Conservation (phyloP, 1,284 basidiomycete genomes). For the Inonotus obliquus region DNA sequence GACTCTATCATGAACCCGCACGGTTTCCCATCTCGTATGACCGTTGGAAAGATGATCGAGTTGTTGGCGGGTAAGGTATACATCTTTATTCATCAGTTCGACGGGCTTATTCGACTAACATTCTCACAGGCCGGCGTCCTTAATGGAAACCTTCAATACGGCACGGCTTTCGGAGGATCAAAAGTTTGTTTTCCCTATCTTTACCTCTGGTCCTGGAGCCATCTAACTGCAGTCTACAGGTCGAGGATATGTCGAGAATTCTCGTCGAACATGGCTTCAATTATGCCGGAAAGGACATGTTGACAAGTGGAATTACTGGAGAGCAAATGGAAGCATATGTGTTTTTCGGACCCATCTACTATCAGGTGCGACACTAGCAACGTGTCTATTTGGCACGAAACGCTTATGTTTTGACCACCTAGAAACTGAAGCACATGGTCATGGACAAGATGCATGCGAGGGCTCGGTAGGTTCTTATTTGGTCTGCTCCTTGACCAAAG, state of each 20-base stretch:
- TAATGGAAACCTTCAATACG: conserved; percentile 84
- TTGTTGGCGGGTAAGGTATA: conserved; percentile 89
- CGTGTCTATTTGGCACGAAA: background rate
- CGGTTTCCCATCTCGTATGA: conserved; percentile 99
- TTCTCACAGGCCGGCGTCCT: conserved; percentile 75
- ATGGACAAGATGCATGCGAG: conserved; percentile 99
- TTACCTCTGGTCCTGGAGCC: conserved; percentile 17
- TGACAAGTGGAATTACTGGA: conserved; percentile 97
- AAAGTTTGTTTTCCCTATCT: conserved; percentile 52
- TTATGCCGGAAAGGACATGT: conserved; percentile 97
- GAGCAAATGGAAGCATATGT: conserved; percentile 96
- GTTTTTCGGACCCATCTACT: conserved; percentile 98
- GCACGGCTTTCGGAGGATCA: conserved; percentile 95
- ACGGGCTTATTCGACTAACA: background rate
- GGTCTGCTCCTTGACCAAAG: background rate
- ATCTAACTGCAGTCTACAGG: conserved; percentile 39
- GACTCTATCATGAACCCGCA: conserved; percentile 99
- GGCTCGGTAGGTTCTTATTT: conserved; percentile 54
- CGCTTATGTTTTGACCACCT: conserved; percentile 18
- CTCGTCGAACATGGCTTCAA: conserved; percentile 95
- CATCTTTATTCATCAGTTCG: background rate
- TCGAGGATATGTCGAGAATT: conserved; percentile 98
- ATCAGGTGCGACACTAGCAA: conserved; percentile 59
- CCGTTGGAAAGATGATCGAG: conserved; percentile 99
- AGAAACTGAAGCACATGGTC: conserved; percentile 96